Percentiles rank a stretch among this genome's conserved stretches.
Evolutionary conservation across 2,329 filamentous ascomycete genomes (phyloP).

Genomic region (Aspergillus alliaceus): DNA sequence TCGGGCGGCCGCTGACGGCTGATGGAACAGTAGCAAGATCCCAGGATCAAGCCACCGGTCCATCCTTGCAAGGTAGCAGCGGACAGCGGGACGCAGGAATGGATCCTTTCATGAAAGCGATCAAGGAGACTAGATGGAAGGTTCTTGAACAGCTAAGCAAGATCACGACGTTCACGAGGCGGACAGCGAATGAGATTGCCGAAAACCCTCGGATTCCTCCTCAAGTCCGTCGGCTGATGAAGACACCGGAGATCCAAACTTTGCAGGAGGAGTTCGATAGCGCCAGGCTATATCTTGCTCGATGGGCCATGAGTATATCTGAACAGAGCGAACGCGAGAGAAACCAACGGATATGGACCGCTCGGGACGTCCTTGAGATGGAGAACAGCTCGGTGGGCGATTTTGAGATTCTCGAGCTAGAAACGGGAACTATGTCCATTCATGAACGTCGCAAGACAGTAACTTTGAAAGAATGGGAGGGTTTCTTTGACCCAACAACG

Average conservation of each 20-base stretch:
- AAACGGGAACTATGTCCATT: constrained; percentile 69
- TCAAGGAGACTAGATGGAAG: constrained; percentile 95
- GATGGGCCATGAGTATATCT: constrained; percentile 98
- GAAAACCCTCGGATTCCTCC: constrained; percentile 91
- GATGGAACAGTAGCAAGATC: constrained; percentile 41
- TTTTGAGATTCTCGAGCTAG: constrained; percentile 86
- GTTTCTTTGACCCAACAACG: constrained; percentile 75
- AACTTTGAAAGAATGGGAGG: constrained; percentile 83
- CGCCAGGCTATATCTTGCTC: constrained; percentile 85
- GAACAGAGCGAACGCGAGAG: constrained; percentile 92
- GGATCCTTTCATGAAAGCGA: constrained; percentile 89
- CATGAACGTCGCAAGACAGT: constrained; percentile 76
- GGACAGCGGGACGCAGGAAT: constrained; percentile 67
- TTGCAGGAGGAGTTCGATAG: constrained; percentile 97
- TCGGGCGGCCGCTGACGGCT: constrained; percentile 55
- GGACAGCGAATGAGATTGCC: constrained; percentile 86
- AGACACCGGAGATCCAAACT: constrained; percentile 91
- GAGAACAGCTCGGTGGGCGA: constrained; percentile 94
- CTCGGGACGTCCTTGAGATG: constrained; percentile 85
- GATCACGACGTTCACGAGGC: constrained; percentile 90
- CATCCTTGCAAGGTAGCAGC: constrained; percentile 31
- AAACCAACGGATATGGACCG: constrained; percentile 87
- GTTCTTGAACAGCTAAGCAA: constrained; percentile 96
- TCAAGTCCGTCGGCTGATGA: constrained; percentile 79
- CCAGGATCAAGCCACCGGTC: constrained; percentile 34